Base-by-base conservation (phyloP, 2,329 filamentous ascomycete species). In the Dothiorella sarmentorum region DNA sequence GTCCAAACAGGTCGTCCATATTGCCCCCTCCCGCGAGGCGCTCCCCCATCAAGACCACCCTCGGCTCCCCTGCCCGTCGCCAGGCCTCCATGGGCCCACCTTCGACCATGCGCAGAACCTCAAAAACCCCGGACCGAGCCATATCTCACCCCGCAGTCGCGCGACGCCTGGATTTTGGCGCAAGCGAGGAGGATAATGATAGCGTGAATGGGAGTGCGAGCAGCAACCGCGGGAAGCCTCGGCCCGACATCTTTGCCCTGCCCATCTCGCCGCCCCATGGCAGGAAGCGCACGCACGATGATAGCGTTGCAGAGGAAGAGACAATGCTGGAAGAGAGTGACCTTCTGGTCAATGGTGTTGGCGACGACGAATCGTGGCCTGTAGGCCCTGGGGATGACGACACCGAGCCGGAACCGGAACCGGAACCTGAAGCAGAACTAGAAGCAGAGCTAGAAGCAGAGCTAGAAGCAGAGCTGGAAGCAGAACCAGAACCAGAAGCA, bases 21-120 rank as follows among this genome's bases (percentile, higher is more conserved):
- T 65, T 84, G 70, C 74, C 80, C 74, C 73, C 78, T 65, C 74
- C 75, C 60, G 70, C 74, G 69, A 72, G 80, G 74, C 82, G 64
- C 63, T 89, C 86, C 2, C 87, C 87, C 1, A 78, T 82, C 57
- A 89, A 88, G 71, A 86, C 86, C 3, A 75, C 80, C 31, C 77
- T 81, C 55, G 77, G 74, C 6, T 75, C 77, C 24, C 87, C 87
- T 0, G 85, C 87, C 24, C 80, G 84, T 61, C 80, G 81, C 58
- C 85, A 84, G 64, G 84, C 82, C 4, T 80, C 81, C 47, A 71
- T 86, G 56, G 81, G 78, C 27, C 82, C 78, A 43, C 75, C 76
- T 17, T 82, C 82, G 11, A 83, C 80, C 15, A 79, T 82, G 0
- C 68, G 71, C 9, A 75, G 76, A 20, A 59, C 60, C 10, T 33